These are phyloP conservation scores for Sphagnum fallax DNA, from an alignment of 228 moss, liverwort and hornwort species.

Conservation along the genomic window DNA sequence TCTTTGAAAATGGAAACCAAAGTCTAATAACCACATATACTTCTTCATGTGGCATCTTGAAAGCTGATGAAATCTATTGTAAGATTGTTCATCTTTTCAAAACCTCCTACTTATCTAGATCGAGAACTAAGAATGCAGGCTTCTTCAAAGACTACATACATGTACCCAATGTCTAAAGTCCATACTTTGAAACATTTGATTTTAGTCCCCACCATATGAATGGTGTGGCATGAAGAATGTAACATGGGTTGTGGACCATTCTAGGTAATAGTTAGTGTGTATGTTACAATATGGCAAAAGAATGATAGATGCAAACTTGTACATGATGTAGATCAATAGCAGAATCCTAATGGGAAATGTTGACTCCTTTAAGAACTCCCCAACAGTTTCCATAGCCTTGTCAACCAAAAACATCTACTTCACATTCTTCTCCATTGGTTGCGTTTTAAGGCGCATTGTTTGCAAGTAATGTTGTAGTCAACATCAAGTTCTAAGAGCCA, in stretches of 20 bases:
- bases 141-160: too few relatives aligned
- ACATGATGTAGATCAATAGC: slow-evolving; percentile 64
- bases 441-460: slow-evolving; percentile 1
- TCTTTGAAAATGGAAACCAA: too few relatives aligned
- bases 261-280: slow-evolving; percentile 35
- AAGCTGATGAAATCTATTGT: too few relatives aligned
- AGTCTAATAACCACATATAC: too few relatives aligned
- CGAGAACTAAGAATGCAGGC: too few relatives aligned
- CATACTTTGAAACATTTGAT: too few relatives aligned
- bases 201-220: too few relatives aligned
- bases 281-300: slow-evolving; percentile 63
- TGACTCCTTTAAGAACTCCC: slow-evolving; percentile 53
- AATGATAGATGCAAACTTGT: slow-evolving; percentile 62
- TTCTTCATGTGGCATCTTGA: too few relatives aligned
- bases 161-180: too few relatives aligned
- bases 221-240: too few relatives aligned
- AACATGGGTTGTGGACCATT: slow-evolving; percentile 51
- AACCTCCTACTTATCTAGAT: too few relatives aligned
- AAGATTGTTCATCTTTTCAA: too few relatives aligned
- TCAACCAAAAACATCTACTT: slow-evolving; percentile 30
- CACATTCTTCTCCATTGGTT: slow-evolving; percentile 28
- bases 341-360: slow-evolving; percentile 49
- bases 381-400: slow-evolving; percentile 38
- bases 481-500: slow-evolving; percentile 9
- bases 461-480: slow-evolving; percentile 32